Conservation (phyloP, 1,284 basidiomycete genomes). For the Apiotrichum akiyoshidainum region DNA sequence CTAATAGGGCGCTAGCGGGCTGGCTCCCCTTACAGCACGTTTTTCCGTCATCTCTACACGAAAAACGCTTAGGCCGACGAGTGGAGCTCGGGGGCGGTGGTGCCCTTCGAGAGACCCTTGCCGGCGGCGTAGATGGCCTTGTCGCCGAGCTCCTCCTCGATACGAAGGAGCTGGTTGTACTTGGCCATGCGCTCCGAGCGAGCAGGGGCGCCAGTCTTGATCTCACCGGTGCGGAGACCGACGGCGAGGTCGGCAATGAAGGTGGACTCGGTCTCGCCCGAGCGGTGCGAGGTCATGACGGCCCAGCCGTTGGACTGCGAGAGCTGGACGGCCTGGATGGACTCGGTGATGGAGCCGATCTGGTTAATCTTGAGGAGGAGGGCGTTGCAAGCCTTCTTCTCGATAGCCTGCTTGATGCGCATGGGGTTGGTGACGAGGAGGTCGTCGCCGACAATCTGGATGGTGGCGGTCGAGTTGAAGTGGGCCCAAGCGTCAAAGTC, state of each 20-base stretch:
- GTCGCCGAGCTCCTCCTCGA: slow-evolving; percentile 76
- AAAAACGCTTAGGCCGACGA: slow-evolving; percentile 25
- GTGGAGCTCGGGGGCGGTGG: slow-evolving; percentile 65
- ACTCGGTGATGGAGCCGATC: slow-evolving; percentile 99
- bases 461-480: slow-evolving; percentile 63
- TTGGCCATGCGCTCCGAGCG: slow-evolving; percentile 26
- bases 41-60: too few relatives aligned
- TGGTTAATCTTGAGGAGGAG: slow-evolving; percentile 99
- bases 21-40: too few relatives aligned
- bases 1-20: not conserved
- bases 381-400: slow-evolving; percentile 99
- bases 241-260: slow-evolving; percentile 96
- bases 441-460: slow-evolving; percentile 92
- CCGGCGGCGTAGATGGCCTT: slow-evolving; percentile 70
- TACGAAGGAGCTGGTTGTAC: slow-evolving; percentile 81
- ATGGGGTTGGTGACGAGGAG: slow-evolving; percentile 97
- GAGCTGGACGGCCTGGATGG: slow-evolving; percentile 80
- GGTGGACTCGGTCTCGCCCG: slow-evolving; percentile 93
- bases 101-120: slow-evolving; percentile 74
- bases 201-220: slow-evolving; percentile 15
- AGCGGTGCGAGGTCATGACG: slow-evolving; percentile 99
- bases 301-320: slow-evolving; percentile 96
- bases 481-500: slow-evolving; percentile 98
- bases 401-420: slow-evolving; percentile 97
- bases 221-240: slow-evolving; percentile 65